These are phyloP conservation scores for Solanum infundibuliforme DNA, from an alignment of 257 asterid genomes.

Conservation along the genomic window DNA sequence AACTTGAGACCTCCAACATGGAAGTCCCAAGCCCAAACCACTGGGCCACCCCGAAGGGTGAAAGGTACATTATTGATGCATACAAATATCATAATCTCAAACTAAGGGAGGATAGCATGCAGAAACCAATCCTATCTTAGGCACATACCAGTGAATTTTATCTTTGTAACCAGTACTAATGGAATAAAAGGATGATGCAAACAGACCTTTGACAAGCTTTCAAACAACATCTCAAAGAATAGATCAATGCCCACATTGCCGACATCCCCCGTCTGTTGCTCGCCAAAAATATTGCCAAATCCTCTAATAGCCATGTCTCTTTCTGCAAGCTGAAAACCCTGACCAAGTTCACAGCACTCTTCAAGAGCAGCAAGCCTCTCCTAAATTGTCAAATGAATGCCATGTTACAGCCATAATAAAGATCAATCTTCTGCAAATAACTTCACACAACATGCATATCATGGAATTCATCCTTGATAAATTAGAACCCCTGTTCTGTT, in stretches of 20 bases:
- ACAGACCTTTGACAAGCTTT: slow-evolving; percentile 90
- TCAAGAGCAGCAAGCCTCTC: slow-evolving; percentile 95
- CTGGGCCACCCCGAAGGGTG: neutral
- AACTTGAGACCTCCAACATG: too few relatives aligned
- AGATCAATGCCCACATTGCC: slow-evolving; percentile 99
- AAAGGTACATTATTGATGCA: neutral
- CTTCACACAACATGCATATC: neutral
- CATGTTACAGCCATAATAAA: neutral
- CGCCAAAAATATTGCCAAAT: slow-evolving; percentile 94
- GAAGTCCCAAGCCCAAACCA: too few relatives aligned
- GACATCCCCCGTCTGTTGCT: slow-evolving; percentile 98
- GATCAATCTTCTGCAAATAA: neutral
- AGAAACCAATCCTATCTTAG: neutral
- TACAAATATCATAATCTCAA: neutral
- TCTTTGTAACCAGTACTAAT: neutral
- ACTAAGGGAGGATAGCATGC: neutral
- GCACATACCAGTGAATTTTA: neutral
- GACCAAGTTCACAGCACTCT: slow-evolving; percentile 92
- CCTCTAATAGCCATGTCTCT: slow-evolving; percentile 99
- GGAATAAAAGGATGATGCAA: neutral
- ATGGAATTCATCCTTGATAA: neutral
- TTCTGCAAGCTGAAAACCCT: slow-evolving; percentile 97
- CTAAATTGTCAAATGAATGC: slow-evolving; percentile 31
- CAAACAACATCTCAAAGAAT: slow-evolving; percentile 97
- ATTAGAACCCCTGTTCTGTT: neutral